Base-by-base conservation (phyloP, 2,329 filamentous ascomycete genomes). In the Zopfia rhizophila region DNA sequence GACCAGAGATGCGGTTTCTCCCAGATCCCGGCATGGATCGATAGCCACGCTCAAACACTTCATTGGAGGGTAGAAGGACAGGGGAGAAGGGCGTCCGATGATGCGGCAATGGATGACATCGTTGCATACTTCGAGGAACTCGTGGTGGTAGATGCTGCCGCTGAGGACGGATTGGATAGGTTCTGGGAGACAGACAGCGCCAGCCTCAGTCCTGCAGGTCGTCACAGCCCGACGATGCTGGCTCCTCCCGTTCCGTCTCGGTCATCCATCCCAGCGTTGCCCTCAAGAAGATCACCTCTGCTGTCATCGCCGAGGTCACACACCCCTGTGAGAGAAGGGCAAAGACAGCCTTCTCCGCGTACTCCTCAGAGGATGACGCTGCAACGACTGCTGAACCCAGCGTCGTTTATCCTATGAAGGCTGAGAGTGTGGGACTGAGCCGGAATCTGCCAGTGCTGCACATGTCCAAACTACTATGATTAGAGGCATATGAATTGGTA, bases 81-180 rank as follows among this genome's bases (percentile, higher is more conserved):
- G 5, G 62, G 60, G 5, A 53, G 68, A 28, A 48, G 67, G 21
- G 43, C 62, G 5, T 67, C 63, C 35, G 70, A 72, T 39, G 68
- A 72, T 45, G 59, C 58, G 0, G 59, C 61, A 5, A 51, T 71
- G 13, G 74, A 78, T 16, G 66, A 72, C 19, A 64, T 76, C n/a
- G 70, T 72, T 35, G 65, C 66, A 29, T 77, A 70, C 57, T 75
- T 78, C 37, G 65, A 72, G 16, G 64, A 63, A 3, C 69, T 76
- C 33, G 68, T 68, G 11, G 61, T 75, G n/a, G 61, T 65, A 6
- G 58, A 59, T 5, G 37, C 56, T 21, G 47, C 59, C 10, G 61
- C 64, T 5, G 63, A 68, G 27, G 53, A 51, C 13, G 62, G 58
- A 17, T 29, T 69, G 48, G 68, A 72, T 42, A 55, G 48, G 42